Base-by-base conservation (phyloP, 2,329 filamentous ascomycete species). In the Botrytis sinoallii region DNA sequence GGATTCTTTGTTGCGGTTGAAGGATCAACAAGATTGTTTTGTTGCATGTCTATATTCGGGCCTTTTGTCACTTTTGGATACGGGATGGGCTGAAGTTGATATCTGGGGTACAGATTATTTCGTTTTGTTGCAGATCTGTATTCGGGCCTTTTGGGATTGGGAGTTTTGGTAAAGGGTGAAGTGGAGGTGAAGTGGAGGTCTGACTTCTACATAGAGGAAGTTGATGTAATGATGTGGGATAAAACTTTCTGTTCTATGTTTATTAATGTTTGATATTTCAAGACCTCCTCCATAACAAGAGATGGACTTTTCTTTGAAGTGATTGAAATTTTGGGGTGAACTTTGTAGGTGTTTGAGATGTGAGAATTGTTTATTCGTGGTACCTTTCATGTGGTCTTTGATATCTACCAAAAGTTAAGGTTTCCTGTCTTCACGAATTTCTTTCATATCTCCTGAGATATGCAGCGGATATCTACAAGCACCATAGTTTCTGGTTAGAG, bases 381-480 rank as follows among this genome's bases (percentile, higher is more conserved):
- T 25, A 10, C 8, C 4, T 10, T 48, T 48, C 46, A 48, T n/a
- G 12, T n/a, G n/a, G 48, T 16, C 52, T 57, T 57, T 57, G 52
- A 16, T 29, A 32, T 32, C 3, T 18, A 32, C 7, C 3, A 29
- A 18, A 57, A 18, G 2, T 57, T 57, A 29, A 29, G 14, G 18
- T 29, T 1, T 3, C 0, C 25, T n/a, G 25, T 52, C 25, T 52
- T n/a, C 5, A n/a, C 14, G 2, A 29, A 29, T 9, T 0, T 4
- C 18, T 57, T 3, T 18, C 29, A 0, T 29, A 4, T 32, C 32
- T 9, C 6, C 9, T 57, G n/a, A 4, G n/a, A 32, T 1, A 8
- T 57, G n/a, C 3, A 57, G n/a, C 29, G 6, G 1, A 29, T 57
- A 18, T 6, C 3, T 7, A 32, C 18, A 57, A 18, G 0, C 14